These are phyloP conservation scores for Kwoniella bestiolae DNA, from an alignment of 768 basidiomycete genomes.

Conservation along the genomic window DNA sequence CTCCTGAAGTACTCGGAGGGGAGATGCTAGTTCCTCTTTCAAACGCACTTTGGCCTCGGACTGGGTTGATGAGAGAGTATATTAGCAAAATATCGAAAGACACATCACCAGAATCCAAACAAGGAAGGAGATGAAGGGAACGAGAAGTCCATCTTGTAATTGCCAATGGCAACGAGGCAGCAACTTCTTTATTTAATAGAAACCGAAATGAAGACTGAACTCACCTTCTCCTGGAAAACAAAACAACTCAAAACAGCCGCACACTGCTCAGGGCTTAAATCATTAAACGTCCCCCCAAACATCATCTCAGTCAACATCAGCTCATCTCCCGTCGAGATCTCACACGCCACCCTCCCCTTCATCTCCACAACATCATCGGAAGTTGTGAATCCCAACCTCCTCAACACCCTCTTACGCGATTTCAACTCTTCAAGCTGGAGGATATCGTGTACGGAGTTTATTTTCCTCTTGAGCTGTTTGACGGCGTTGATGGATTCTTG, in stretches of 20 bases:
- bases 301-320: constrained; percentile 93
- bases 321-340: constrained; percentile 97
- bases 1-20: constrained; percentile 93
- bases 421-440: constrained; percentile 96
- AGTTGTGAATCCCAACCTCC: constrained; percentile 87
- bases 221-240: constrained; percentile 93
- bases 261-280: constrained; percentile 85
- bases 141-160: background rate
- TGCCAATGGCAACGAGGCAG: too few species aligned
- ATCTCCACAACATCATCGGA: constrained; percentile 91
- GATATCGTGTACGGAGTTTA: constrained; percentile 87
- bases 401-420: constrained; percentile 87
- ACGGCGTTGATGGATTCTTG: constrained; percentile 60
- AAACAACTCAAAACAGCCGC: constrained; percentile 96
- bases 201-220: too few species aligned
- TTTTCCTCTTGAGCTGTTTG: constrained; percentile 78
- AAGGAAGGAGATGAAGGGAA: too few species aligned
- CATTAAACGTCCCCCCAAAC: constrained; percentile 95
- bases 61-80: constrained; percentile 17
- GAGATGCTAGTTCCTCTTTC: constrained; percentile 90
- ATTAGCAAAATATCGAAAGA: too few species aligned
- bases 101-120: too few species aligned
- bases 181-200: too few species aligned
- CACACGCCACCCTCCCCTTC: constrained; percentile 97
- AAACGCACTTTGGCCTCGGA: constrained; percentile 66